Evolutionary conservation across 495 filamentous ascomycete genomes (phyloP).

Genomic region (Lichina pygmaea): DNA sequence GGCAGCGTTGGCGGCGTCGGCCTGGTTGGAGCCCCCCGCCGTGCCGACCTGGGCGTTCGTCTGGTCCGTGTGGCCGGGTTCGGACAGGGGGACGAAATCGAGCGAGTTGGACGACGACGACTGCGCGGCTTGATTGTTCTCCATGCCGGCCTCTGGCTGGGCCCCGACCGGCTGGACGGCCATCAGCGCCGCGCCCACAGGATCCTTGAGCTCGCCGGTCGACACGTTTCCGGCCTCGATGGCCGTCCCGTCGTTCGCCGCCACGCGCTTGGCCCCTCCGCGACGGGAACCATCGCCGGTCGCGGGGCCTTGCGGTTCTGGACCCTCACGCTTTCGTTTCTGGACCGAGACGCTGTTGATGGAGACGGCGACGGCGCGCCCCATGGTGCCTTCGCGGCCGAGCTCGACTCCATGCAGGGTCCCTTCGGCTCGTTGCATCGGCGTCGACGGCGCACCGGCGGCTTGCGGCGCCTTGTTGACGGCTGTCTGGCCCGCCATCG

Average conservation of each 20-base stretch:
- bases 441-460: no score
- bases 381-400: not conserved
- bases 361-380: not conserved
- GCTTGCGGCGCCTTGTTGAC: no score
- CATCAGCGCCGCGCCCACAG: no score
- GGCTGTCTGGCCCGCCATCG: no score
- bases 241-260: not conserved
- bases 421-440: not conserved
- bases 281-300: not conserved
- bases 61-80: not conserved
- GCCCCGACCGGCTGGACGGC: no score
- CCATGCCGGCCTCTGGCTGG: no score
- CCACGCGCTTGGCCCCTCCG: not conserved
- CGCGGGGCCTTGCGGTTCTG: conserved; percentile 1
- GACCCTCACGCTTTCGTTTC: conserved; percentile 2
- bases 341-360: not conserved
- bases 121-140: not conserved
- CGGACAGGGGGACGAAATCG: conserved; percentile 2
- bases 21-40: conserved; percentile 1
- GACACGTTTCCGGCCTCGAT: not conserved
- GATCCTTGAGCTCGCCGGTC: not conserved
- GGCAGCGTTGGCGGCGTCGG: conserved; percentile 24
- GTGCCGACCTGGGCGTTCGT: conserved; percentile 2
- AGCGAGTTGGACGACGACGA: conserved; percentile 1
- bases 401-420: not conserved